phyloP scores from a whole-genome alignment of 1,284 basidiomycete genomes.

The Pseudozyma tsukubaensis region DNA sequence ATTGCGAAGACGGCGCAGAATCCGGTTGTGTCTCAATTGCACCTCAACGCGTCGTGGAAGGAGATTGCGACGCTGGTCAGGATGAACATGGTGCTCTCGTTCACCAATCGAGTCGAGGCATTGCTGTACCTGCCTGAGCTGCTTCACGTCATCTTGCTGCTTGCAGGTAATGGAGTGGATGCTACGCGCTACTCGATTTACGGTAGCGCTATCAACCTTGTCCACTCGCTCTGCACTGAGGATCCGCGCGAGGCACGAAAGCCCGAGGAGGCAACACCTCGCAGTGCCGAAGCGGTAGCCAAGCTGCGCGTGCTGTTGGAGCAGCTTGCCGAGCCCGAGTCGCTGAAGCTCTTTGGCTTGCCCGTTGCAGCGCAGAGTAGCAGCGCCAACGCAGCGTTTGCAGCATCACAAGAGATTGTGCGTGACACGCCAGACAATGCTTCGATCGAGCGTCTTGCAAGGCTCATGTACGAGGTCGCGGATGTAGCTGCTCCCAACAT shows the following conservation, averaged over 20 bases:
- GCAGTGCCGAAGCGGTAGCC: conserved; percentile 39
- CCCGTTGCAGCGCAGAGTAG: conserved; percentile 27
- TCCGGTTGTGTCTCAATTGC: conserved; percentile 52
- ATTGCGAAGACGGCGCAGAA: conserved; percentile 65
- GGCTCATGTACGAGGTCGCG: conserved; percentile 57
- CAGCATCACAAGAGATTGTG: conserved; percentile 46
- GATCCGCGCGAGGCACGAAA: conserved; percentile 53
- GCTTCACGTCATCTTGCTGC: conserved; percentile 61
- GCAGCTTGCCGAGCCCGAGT: conserved; percentile 53
- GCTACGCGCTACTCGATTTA: conserved; percentile 60
- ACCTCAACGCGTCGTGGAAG: conserved; percentile 63
- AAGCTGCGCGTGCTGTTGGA: conserved; percentile 54
- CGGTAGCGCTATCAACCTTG: conserved; percentile 62
- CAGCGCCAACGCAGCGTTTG: conserved; percentile 31
- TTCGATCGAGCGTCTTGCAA: conserved; percentile 57
- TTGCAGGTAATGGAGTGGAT: conserved; percentile 62
- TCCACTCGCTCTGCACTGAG: conserved; percentile 66
- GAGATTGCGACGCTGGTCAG: conserved; percentile 64
- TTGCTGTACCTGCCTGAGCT: conserved; percentile 61
- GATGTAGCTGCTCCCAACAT: conserved; percentile 59
- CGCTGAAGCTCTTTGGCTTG: conserved; percentile 56
- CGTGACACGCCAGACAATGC: conserved; percentile 58
- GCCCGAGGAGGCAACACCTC: conserved; percentile 43
- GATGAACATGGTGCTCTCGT: conserved; percentile 66
- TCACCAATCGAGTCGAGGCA: conserved; percentile 61